Conservation (phyloP, 1,284 basidiomycete species). For the Malassezia brasiliensis region DNA sequence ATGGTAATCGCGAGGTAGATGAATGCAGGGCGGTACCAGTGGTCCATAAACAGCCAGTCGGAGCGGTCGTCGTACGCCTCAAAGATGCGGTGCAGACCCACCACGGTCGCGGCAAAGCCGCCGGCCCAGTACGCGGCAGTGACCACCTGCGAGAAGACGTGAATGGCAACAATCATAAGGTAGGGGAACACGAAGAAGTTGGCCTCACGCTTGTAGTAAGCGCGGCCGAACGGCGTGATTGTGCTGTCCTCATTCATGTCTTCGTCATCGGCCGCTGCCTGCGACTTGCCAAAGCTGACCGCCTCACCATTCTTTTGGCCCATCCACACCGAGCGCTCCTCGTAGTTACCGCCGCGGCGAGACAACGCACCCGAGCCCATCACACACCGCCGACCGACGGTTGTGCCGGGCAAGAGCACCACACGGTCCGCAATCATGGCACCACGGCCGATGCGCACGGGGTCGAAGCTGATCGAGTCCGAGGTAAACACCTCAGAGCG, state of each 20-base stretch:
- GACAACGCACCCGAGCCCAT: constrained; percentile 47
- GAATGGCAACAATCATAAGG: constrained; percentile 43
- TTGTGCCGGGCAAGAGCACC: constrained; percentile 43
- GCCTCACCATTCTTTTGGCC: constrained; percentile 47
- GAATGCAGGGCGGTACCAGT: constrained; percentile 46
- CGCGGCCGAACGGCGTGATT: constrained; percentile 47
- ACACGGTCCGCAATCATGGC: constrained; percentile 49
- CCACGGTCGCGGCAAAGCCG: constrained; percentile 41
- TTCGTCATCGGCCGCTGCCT: constrained; percentile 23
- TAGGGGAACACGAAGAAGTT: constrained; percentile 48
- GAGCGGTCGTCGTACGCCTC: constrained; percentile 23
- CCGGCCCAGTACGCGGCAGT: constrained; percentile 46
- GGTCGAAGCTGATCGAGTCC: constrained; percentile 47
- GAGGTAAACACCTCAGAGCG: constrained; percentile 47
- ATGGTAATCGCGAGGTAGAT: constrained; percentile 40
- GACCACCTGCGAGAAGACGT: constrained; percentile 39
- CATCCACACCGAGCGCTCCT: constrained; percentile 48
- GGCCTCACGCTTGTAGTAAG: constrained; percentile 47
- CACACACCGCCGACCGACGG: constrained; percentile 44
- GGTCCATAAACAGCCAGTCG: constrained; percentile 36
- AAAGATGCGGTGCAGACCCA: constrained; percentile 39
- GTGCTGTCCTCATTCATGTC: constrained; percentile 38
- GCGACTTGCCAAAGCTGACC: constrained; percentile 43
- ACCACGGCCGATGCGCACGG: constrained; percentile 42
- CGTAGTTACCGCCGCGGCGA: constrained; percentile 45